Evolutionary conservation across 2,329 filamentous ascomycete genomes (phyloP), one percentile per base, ranked within the genome.

Genomic region (Sporothrix brasiliensis): DNA sequence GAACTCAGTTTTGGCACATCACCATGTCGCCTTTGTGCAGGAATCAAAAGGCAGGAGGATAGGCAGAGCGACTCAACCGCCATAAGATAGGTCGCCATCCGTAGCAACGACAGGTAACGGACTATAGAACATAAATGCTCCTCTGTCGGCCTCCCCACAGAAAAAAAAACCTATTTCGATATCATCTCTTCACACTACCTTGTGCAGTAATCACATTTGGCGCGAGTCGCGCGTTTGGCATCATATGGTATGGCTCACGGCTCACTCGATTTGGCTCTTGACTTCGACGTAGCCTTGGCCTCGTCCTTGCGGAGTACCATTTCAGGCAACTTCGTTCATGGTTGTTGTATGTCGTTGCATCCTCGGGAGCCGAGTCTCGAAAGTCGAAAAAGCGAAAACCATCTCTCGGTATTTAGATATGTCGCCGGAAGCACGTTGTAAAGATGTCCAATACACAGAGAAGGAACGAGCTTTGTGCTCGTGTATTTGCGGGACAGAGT

Each of bases 391-490:
- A 3, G n/a, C 34, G 19, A 19, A 61, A 61, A 19, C 7, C 30
- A 34, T 58, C 19, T 58, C 54, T 58, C 4, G 54, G 13, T 47
- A 21, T 63, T 27, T 27, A 27, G n/a, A 61, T 9, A 63, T 47
- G 39, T 63, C 13, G 39, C 47, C 39, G 39, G 21, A 63, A 27
- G 58, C 58, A 63, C 58, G 58, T 63, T 39, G 39, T 47, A 21
- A 19, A 27, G n/a, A 1, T 27, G 13, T 9, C 41, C 41, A 3
- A 14, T 44, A 13, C 41, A 44, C 41, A 21, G 16, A 27, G 58
- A 61, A 61, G 34, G 11, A 47, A 63, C 58, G n/a, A 63, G 11
- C 44, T 13, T 27, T 63, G 58, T 47, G 5, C 39, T 19, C 27
- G 39, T 47, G 34, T 44, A 39, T n/a, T 21, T 39, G 19, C 56